Evolutionary conservation across 495 filamentous ascomycete genomes (phyloP).

Genomic region (Trichoderma virens): DNA sequence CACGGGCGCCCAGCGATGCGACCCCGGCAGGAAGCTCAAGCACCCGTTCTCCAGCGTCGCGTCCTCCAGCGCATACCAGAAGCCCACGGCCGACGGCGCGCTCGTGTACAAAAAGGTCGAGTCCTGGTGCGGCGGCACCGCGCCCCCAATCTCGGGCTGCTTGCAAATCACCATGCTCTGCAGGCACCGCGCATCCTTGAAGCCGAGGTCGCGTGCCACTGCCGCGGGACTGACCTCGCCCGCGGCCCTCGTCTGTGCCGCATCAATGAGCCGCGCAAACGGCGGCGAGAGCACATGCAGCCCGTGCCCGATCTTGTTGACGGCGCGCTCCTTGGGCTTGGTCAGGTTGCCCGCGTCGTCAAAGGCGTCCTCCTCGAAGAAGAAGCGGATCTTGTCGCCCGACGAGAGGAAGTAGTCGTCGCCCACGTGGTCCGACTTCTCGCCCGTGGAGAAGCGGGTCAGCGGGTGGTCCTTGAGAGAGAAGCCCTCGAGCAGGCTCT

Average conservation of each 20-base stretch:
- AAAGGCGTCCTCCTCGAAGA: constrained; percentile 89
- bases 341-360: constrained; percentile 48
- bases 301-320: constrained; percentile 97
- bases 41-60: constrained; percentile 78
- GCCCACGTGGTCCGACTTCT: constrained; percentile 69
- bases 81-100: constrained; percentile 83
- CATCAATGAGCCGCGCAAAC: constrained; percentile 54
- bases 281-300: constrained; percentile 68
- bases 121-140: constrained; percentile 84
- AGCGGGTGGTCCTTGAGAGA: constrained; percentile 74
- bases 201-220: constrained; percentile 65
- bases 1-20: constrained; percentile 60
- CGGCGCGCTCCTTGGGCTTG: constrained; percentile 70
- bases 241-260: constrained; percentile 8
- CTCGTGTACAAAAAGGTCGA: constrained; percentile 87
- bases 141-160: constrained; percentile 89
- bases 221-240: constrained; percentile 36
- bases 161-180: constrained; percentile 99
- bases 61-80: constrained; percentile 95
- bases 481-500: constrained; percentile 66
- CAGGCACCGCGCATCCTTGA: constrained; percentile 60
- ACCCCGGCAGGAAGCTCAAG: constrained; percentile 73
- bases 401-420: constrained; percentile 90
- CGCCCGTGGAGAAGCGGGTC: constrained; percentile 84
- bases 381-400: constrained; percentile 88